Evolutionary conservation across 768 basidiomycete species (phyloP), one percentile per base, ranked within the genome.

Genomic region (Macrolepiota dolichaula): DNA sequence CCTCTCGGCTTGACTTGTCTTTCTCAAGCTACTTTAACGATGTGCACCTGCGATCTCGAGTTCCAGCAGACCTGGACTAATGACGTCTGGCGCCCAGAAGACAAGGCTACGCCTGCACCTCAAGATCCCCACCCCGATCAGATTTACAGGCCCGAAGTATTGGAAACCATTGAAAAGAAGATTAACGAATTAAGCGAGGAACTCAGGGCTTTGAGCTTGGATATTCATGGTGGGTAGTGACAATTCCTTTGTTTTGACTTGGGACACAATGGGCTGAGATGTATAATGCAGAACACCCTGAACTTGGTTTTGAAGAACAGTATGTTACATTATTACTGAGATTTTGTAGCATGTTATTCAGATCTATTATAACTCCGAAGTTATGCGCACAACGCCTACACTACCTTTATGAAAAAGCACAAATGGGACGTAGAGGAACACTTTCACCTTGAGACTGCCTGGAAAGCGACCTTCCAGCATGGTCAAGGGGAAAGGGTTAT

Each of bases 381-480:
- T 53, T 77, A 86, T 72, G 86, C 91, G 0, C 91, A 93, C 64
- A 87, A 92, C 66, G 78, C 76, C 2, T 79, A 90, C 24, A 88
- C 90, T 0, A 69, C 73, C 0, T 92, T 91, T 69, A 84, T 93
- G 80, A 76, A 73, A 47, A 78, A 78, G 49, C 84, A 85, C 29
- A 89, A 87, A 0, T 92, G 89, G 69, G 71, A 79, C 15, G 87
- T 91, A 13, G 81, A 79, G 42, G 79, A 73, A 55, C 81, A 89
- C 50, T 81, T 85, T 66, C 79, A 81, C 53, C 75, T 93, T 25
- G 78, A 83, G 17, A 94, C 91, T 0, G 91, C 89, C 3, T 92
- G 91, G 91, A 74, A 79, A 22, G 92, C 92, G 0, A 81, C 79
- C 1, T 92, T 83, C 65, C 74, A 79, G 15, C 79, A 86, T 64